Base-by-base conservation (phyloP, 2,329 filamentous ascomycete genomes). In the Penicillium sp. region DNA sequence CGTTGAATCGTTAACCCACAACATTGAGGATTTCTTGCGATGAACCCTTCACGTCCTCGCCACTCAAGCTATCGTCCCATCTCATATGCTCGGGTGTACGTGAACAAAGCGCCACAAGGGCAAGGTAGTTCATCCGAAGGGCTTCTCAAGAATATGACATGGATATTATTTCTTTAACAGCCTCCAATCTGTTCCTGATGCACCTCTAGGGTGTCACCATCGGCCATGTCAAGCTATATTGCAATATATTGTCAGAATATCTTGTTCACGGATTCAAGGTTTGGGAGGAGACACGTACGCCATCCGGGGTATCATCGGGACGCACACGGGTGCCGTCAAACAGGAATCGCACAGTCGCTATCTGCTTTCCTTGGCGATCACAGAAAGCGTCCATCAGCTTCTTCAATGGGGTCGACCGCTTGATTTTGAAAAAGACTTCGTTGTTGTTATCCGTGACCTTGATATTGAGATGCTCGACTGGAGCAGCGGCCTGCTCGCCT, bases 371-470 rank as follows among this genome's bases (percentile, higher is more conserved):
- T 75, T 97, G 93, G 24, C 95, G 86, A 66, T 98, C 93, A 77
- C 95, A 99, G 76, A 98, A 99, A 21, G 95, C 95, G 60, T 91
- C 89, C 95, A 99, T 99, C 54, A 99, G 83, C 82, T 99, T 99
- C 80, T 96, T 95, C 1, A 99, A 85, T 75, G 92, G 90, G 1
- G 95, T 99, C 22, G 89, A 92, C 37, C 93, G 86, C 88, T 99
- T 99, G 81, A 99, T 99, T 83, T 99, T 99, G 83, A 99, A 99
- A 77, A 98, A 99, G 69, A 99, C 93, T 75, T 99, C 95, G 75
- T 99, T 99, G 81, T 97, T 97, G 80, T 96, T 97, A 69, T 99
- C 95, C 0, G 95, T 98, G 14, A 99, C 95, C 76, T 99, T 99
- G 80, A 99, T 98, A 80, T 99, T 99, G 5, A 99, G 82, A 77